A percentile compares a stretch with the other conserved stretches of the same genome.
phyloP scores from a whole-genome alignment of 2,329 filamentous ascomycete genomes.

The Leptographium procerum region DNA sequence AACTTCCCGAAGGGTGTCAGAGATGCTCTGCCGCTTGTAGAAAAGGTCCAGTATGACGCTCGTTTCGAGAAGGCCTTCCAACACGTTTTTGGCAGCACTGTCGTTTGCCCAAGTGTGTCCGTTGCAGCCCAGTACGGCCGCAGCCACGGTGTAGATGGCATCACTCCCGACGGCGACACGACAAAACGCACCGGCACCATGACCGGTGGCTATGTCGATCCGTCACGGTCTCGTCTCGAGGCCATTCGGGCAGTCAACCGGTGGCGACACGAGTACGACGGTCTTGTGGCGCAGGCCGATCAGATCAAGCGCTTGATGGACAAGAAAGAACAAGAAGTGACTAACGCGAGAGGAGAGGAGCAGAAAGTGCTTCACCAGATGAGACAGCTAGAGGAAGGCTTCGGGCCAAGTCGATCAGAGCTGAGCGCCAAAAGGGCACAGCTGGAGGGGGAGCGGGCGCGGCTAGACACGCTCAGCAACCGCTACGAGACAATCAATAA shows the following conservation, averaged over 20 bases:
- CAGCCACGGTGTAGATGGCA: slow-evolving; percentile 82
- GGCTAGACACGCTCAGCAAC: slow-evolving; percentile 56
- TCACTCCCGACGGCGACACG: slow-evolving; percentile 88
- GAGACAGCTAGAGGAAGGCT: slow-evolving; percentile 68
- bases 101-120: slow-evolving; percentile 82
- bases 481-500: slow-evolving; percentile 59
- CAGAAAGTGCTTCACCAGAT: slow-evolving; percentile 73
- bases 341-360: slow-evolving; percentile 68
- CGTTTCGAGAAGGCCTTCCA: slow-evolving; percentile 77
- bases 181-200: slow-evolving; percentile 92
- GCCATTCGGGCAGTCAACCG: slow-evolving; percentile 65
- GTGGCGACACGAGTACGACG: slow-evolving; percentile 65
- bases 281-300: slow-evolving; percentile 48
- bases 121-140: slow-evolving; percentile 85
- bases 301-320: slow-evolving; percentile 63
- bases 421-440: slow-evolving; percentile 64
- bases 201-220: slow-evolving; percentile 88
- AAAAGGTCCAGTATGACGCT: slow-evolving; percentile 69
- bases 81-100: slow-evolving; percentile 90
- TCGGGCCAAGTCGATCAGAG: slow-evolving; percentile 68
- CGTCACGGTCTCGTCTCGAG: slow-evolving; percentile 74
- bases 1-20: slow-evolving; percentile 69
- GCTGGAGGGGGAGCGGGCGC: slow-evolving; percentile 60
- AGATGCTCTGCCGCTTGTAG: slow-evolving; percentile 78
- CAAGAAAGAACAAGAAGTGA: slow-evolving; percentile 78